Evolutionary conservation across 306 rosid species (phyloP).

Genomic region (Vachellia pachyceras): DNA sequence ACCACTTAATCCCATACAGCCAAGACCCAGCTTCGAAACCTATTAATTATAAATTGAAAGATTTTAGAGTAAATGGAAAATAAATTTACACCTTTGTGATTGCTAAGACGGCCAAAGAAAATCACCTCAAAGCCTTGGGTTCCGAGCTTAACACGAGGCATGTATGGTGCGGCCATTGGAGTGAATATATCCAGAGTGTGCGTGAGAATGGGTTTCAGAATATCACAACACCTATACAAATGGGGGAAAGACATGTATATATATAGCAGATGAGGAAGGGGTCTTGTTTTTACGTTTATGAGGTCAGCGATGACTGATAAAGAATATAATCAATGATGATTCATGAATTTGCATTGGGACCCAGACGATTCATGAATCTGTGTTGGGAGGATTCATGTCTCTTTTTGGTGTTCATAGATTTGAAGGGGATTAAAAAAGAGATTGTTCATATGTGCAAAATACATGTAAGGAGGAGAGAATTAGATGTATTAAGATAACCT

Average conservation of each 20-base stretch:
- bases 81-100: not conserved
- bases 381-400: no score
- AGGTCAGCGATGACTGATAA: no score
- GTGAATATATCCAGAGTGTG: not conserved
- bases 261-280: not conserved
- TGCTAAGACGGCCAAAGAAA: not conserved
- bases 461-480: no score
- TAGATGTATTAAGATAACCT: no score
- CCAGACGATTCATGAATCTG: no score
- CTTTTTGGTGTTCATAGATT: no score
- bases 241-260: not conserved
- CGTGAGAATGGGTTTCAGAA: not conserved
- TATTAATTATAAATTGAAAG: not conserved
- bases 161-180: not conserved
- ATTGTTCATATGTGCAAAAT: no score
- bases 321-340: no score
- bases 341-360: no score
- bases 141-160: not conserved
- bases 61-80: not conserved
- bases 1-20: not conserved
- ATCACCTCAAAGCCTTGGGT: not conserved
- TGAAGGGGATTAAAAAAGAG: no score
- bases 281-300: not conserved
- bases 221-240: not conserved
- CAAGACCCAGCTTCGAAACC: constrained; percentile 2